Percentiles rank a stretch among this genome's conserved stretches.
phyloP scores from a whole-genome alignment of 2,329 filamentous ascomycete species.

The Stachybotrys chlorohalonatus region DNA sequence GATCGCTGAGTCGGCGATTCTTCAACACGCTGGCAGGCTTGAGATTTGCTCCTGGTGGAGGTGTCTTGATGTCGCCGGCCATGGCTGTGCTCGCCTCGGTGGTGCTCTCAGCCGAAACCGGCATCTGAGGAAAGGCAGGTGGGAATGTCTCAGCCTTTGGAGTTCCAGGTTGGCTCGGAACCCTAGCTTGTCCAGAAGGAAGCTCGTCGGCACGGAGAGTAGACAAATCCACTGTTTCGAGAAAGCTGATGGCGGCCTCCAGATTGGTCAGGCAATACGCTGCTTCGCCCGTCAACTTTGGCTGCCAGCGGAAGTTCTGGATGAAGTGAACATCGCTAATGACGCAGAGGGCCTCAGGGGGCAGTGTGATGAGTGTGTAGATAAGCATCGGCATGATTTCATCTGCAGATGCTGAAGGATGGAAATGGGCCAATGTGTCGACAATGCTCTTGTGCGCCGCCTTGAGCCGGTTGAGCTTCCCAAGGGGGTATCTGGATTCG shows the following conservation, averaged over 20 bases:
- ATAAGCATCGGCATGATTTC: conserved; percentile 96
- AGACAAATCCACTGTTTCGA: conserved; percentile 90
- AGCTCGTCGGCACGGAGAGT: conserved; percentile 75
- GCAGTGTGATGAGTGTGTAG: conserved; percentile 86
- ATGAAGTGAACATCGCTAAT: conserved; percentile 96
- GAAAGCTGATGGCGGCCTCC: conserved; percentile 86
- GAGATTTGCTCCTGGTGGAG: conserved; percentile 30
- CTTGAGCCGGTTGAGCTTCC: conserved; percentile 83
- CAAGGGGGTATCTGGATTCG: conserved; percentile 76
- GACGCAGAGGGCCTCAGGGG: conserved; percentile 75
- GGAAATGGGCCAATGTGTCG: conserved; percentile 63
- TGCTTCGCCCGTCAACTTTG: conserved; percentile 83
- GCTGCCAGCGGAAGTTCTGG: conserved; percentile 78
- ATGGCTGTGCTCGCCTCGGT: conserved; percentile 22
- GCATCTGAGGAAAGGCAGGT: conserved; percentile 42
- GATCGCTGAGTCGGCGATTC: conserved; percentile 71
- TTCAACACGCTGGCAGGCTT: conserved; percentile 43
- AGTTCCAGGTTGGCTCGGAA: conserved; percentile 36
- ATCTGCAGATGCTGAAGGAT: conserved; percentile 81
- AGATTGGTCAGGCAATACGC: conserved; percentile 95
- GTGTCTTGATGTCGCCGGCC: conserved; percentile 23
- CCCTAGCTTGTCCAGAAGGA: conserved; percentile 57
- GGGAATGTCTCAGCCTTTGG: conserved; percentile 47
- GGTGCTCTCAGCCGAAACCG: conserved; percentile 20
- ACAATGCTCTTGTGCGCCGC: conserved; percentile 90